Evolutionary conservation across 2,329 filamentous ascomycete genomes (phyloP).

Genomic region (Pseudocercospora cruenta): DNA sequence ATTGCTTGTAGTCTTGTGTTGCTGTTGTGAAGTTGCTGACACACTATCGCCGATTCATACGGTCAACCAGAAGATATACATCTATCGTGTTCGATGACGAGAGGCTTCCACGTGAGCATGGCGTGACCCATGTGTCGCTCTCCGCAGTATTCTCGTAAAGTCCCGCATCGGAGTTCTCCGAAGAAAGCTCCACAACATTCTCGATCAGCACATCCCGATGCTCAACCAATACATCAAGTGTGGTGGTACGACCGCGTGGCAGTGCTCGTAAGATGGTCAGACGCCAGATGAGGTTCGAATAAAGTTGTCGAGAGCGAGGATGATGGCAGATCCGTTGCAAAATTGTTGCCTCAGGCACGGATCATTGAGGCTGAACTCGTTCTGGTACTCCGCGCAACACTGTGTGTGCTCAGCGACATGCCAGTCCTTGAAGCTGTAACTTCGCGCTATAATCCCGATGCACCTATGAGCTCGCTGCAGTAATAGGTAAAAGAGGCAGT

Average conservation of each 20-base stretch:
- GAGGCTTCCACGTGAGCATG: not conserved
- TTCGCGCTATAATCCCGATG: too few species aligned
- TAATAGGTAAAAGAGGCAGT: too few species aligned
- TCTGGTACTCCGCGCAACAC: too few species aligned
- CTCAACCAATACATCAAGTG: not conserved
- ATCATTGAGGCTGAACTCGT: too few species aligned
- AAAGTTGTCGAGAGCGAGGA: not conserved
- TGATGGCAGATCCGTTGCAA: not conserved
- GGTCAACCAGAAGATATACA: not conserved
- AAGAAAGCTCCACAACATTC: slow-evolving; percentile 3
- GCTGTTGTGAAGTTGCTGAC: not conserved
- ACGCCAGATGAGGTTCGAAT: not conserved
- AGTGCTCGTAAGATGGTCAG: not conserved
- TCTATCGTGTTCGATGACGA: not conserved
- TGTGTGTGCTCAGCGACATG: too few species aligned
- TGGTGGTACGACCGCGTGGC: not conserved
- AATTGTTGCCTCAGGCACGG: not conserved
- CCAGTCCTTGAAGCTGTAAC: too few species aligned
- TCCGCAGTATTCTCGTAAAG: slow-evolving; percentile 1
- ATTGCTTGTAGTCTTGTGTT: not conserved
- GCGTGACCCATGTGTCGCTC: slow-evolving; percentile 3
- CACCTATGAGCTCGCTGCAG: too few species aligned
- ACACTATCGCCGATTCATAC: not conserved
- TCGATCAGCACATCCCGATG: not conserved
- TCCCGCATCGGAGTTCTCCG: not conserved